These are phyloP conservation scores for Globisporangium radiosum DNA, from an alignment of 352 stramenopile genomes.

Conservation along the genomic window DNA sequence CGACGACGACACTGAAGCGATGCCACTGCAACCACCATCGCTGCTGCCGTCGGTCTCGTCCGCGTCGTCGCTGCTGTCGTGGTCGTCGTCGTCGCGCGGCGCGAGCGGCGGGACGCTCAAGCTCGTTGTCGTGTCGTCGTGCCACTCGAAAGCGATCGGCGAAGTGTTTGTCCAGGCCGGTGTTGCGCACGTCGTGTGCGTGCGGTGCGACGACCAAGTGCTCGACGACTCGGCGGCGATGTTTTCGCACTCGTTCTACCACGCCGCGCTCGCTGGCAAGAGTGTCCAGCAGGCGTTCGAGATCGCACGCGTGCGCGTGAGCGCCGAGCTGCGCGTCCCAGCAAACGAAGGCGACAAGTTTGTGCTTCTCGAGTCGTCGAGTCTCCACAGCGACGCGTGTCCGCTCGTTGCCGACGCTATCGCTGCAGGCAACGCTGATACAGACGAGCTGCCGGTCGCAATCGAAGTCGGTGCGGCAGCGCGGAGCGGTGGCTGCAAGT, in stretches of 20 bases:
- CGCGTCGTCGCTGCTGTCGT: constrained; percentile 14
- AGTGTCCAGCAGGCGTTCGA: constrained; percentile 72
- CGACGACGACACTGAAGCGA: constrained; percentile 1
- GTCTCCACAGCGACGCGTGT: constrained; percentile 46
- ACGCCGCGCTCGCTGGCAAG: constrained; percentile 64
- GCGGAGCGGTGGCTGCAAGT: constrained; percentile 36
- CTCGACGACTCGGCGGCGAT: constrained; percentile 69
- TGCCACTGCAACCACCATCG: constrained; percentile 16
- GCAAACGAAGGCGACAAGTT: constrained; percentile 71
- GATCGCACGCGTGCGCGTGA: constrained; percentile 62
- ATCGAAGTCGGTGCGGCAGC: constrained; percentile 46
- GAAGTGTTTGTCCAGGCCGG: constrained; percentile 75
- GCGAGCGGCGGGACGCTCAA: constrained; percentile 40
- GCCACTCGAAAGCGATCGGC: constrained; percentile 69
- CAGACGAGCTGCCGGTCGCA: constrained; percentile 18
- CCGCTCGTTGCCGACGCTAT: constrained; percentile 18
- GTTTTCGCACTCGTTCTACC: constrained; percentile 78
- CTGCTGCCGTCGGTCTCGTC: constrained; percentile 15
- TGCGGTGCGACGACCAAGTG: constrained; percentile 56
- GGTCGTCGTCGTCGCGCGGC: constrained; percentile 22
- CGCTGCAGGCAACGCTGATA: background rate
- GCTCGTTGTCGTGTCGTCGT: constrained; percentile 78
- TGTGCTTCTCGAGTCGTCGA: constrained; percentile 62
- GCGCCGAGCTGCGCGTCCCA: constrained; percentile 57
- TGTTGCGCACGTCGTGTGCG: constrained; percentile 72